Base-by-base conservation (phyloP, 1,284 basidiomycete species). In the Thelephora terrestris region DNA sequence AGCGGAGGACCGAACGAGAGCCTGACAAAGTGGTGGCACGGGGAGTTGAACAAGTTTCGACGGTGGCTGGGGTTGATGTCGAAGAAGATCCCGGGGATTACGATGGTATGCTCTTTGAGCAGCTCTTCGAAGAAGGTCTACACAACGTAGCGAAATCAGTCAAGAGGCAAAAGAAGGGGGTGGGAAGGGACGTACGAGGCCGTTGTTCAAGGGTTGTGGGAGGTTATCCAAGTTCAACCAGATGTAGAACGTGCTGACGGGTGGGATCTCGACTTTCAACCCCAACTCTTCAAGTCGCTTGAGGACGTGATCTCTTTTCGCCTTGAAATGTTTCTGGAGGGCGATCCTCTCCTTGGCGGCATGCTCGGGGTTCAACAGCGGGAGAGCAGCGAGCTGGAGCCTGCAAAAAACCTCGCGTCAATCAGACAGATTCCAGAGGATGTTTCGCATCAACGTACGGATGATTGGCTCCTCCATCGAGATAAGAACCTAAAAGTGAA, bases 101-200 rank as follows among this genome's bases (percentile, higher is more conserved):
- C 87, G 54, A 93, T 92, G 23, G 86, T 85, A 64, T 88, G 78
- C 65, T 93, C 89, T 64, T 92, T 94, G 40, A 97, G 74, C 34
- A 91, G 71, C 66, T 96, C 93, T 61, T 97, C 93, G 61, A 96
- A 96, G 78, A 97, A 95, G 25, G 86, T 90, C 79, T 84, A 51
- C n/a, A n/a, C n/a, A n/a, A n/a, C n/a, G n/a, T 20, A 16, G 37
- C 5, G 20, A 38, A 38, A 38, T 5, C 17, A 7, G 1, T 1
- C 9, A 16, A 9, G 18, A 16, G 37, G 7, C n/a, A 23, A 16
- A 39, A 16, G 37, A 16, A 20, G 27, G 46, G 14, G 20, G 14
- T 7, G n/a, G 35, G 29, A 36, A 32, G 10, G 44, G 32, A 71
- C 78, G 7, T 51, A 86, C 84, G 58, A 96, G 68, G 18, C 93